Conservation (phyloP, 768 basidiomycete genomes). For the Mycena alexandri region DNA sequence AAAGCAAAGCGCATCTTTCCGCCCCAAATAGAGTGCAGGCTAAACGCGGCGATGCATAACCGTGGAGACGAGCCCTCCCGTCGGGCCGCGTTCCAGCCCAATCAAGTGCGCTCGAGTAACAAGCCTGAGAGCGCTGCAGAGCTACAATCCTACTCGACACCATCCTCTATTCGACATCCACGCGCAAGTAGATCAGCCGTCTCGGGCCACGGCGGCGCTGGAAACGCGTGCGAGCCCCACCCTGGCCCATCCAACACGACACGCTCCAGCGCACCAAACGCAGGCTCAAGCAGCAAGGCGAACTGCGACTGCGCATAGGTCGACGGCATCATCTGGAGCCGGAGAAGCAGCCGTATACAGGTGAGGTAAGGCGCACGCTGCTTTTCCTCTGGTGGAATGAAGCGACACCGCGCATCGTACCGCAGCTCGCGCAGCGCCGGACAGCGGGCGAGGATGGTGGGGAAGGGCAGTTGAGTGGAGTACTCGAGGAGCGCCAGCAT, state of each 20-base stretch:
- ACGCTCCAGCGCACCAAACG: constrained; percentile 3
- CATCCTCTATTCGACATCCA: not conserved
- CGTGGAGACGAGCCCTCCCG: no score
- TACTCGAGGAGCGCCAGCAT: not conserved
- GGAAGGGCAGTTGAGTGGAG: not conserved
- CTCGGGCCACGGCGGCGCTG: not conserved
- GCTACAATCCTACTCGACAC: no score
- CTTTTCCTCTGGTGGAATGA: not conserved
- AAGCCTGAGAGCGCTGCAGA: no score
- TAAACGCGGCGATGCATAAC: no score
- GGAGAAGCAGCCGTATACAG: not conserved
- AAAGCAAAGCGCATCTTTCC: no score
- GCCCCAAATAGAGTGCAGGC: no score
- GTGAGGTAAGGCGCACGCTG: not conserved
- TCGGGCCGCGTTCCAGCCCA: no score
- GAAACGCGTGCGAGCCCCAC: not conserved
- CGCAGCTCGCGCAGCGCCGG: constrained; percentile 7
- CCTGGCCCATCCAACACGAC: constrained; percentile 11
- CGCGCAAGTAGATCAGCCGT: not conserved
- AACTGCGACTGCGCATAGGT: not conserved
- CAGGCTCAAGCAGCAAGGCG: not conserved
- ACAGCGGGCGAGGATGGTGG: not conserved
- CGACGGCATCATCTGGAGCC: no score
- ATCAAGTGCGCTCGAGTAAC: no score
- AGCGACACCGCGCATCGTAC: not conserved